A percentile compares a stretch with the other conserved stretches of the same genome.
phyloP scores from a whole-genome alignment of 1,284 basidiomycete species.

The Irpex lacteus region DNA sequence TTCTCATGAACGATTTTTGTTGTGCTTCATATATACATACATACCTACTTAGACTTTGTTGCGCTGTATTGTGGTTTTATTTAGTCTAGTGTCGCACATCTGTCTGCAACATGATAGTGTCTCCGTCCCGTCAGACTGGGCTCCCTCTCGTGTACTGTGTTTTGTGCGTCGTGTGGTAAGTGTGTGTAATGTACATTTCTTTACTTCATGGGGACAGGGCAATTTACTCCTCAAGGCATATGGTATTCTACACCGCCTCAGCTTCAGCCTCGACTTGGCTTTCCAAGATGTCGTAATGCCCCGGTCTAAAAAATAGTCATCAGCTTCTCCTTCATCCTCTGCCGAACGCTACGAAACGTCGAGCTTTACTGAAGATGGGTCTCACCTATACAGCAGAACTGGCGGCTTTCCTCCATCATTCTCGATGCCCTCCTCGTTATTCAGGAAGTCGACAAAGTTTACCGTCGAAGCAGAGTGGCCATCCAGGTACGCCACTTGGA shows the following conservation, averaged over 20 bases:
- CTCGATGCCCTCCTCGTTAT: constrained; percentile 25
- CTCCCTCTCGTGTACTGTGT: too few species aligned
- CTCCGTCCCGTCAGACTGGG: neutral
- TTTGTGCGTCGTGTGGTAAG: too few species aligned
- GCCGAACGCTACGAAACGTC: neutral
- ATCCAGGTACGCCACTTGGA: constrained; percentile 82
- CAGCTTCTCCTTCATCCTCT: neutral
- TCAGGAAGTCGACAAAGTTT: constrained; percentile 71
- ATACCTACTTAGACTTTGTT: neutral
- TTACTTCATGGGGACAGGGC: too few species aligned
- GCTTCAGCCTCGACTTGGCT: neutral
- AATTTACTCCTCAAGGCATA: too few species aligned
- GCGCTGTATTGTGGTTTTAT: neutral
- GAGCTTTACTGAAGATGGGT: constrained; percentile 19
- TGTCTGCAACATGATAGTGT: too few species aligned
- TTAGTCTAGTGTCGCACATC: neutral
- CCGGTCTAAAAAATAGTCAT: constrained; percentile 24
- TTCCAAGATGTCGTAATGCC: constrained; percentile 35
- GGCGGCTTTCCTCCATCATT: constrained; percentile 38
- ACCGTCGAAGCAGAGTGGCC: constrained; percentile 45
- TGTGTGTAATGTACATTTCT: too few species aligned
- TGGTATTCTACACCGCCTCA: neutral
- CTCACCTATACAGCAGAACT: constrained; percentile 71
- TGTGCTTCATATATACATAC: neutral
- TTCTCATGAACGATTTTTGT: neutral